A percentile compares a stretch with the other conserved stretches of the same genome.
Evolutionary conservation across 1,284 basidiomycete genomes (phyloP).

Genomic region (Fistulinella cinereoalba): DNA sequence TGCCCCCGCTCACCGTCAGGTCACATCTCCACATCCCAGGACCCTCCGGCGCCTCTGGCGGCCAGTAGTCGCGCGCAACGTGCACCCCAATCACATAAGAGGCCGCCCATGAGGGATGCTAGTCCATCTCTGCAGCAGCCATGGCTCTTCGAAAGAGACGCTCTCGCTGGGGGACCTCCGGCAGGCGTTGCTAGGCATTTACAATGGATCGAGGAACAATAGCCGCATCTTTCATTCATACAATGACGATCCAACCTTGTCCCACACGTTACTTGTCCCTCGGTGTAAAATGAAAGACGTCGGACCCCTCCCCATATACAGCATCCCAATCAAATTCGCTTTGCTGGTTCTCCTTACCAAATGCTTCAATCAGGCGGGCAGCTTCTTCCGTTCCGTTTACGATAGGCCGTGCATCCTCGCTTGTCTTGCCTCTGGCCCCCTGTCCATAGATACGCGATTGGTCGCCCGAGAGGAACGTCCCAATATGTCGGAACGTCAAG

Average conservation of each 20-base stretch:
- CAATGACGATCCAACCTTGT: slow-evolving; percentile 16
- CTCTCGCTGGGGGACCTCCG: not conserved
- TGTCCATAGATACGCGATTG: slow-evolving; percentile 60
- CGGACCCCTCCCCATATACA: slow-evolving; percentile 60
- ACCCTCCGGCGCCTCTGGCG: no score
- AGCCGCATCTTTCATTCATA: slow-evolving; percentile 21
- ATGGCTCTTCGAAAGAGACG: no score
- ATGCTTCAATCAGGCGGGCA: slow-evolving; percentile 52
- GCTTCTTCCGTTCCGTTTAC: slow-evolving; percentile 50
- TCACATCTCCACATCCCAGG: no score
- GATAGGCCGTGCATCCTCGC: slow-evolving; percentile 47
- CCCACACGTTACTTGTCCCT: slow-evolving; percentile 16
- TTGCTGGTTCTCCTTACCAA: slow-evolving; percentile 68
- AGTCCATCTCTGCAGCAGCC: no score
- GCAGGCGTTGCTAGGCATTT: slow-evolving; percentile 27
- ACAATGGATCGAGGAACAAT: slow-evolving; percentile 19
- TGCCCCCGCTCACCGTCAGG: slow-evolving; percentile 31
- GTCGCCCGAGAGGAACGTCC: slow-evolving; percentile 60
- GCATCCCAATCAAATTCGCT: slow-evolving; percentile 66
- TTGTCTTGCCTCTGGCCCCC: slow-evolving; percentile 60
- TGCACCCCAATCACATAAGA: no score
- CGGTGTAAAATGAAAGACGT: slow-evolving; percentile 59
- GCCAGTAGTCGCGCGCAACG: no score
- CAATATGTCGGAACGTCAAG: slow-evolving; percentile 72
- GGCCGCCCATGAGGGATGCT: no score